Conservation (phyloP, 768 basidiomycete genomes). For the Trametes gibbosa region DNA sequence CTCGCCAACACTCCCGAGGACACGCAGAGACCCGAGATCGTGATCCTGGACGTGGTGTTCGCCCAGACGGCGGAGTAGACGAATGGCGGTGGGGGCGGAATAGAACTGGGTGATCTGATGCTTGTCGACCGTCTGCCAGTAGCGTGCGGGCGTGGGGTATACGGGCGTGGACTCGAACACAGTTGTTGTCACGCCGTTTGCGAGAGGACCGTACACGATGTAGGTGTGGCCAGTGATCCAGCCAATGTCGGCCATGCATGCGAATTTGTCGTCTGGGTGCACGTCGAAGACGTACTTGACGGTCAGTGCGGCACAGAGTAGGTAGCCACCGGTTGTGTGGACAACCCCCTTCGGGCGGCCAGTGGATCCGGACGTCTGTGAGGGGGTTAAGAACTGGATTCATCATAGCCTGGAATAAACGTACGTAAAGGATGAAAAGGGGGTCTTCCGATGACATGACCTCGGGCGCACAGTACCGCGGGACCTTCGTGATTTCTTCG, state of each 20-base stretch:
- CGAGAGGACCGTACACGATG: conserved; percentile 93
- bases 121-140: conserved; percentile 95
- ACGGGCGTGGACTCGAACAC: conserved; percentile 97
- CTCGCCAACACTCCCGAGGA: conserved; percentile 93
- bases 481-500: conserved; percentile 82
- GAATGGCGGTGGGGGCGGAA: conserved; percentile 91
- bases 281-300: conserved; percentile 98
- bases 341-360: conserved; percentile 98
- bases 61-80: conserved; percentile 83
- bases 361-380: conserved; percentile 88
- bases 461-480: conserved; percentile 85
- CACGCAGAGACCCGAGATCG: conserved; percentile 79
- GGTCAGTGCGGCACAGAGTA: conserved; percentile 87
- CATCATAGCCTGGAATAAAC: conserved; percentile 30
- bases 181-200: conserved; percentile 78
- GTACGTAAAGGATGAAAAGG: conserved; percentile 96
- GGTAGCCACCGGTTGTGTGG: conserved; percentile 85
- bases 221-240: conserved; percentile 99
- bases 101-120: conserved; percentile 97
- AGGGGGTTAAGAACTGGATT: conserved; percentile 9
- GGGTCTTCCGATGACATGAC: conserved; percentile 93
- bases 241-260: conserved; percentile 97
- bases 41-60: conserved; percentile 79
- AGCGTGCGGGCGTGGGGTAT: conserved; percentile 93
- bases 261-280: conserved; percentile 94